Conservation (phyloP, 1,139 yeast genomes). For the Entelexis paramagnoliae region DNA sequence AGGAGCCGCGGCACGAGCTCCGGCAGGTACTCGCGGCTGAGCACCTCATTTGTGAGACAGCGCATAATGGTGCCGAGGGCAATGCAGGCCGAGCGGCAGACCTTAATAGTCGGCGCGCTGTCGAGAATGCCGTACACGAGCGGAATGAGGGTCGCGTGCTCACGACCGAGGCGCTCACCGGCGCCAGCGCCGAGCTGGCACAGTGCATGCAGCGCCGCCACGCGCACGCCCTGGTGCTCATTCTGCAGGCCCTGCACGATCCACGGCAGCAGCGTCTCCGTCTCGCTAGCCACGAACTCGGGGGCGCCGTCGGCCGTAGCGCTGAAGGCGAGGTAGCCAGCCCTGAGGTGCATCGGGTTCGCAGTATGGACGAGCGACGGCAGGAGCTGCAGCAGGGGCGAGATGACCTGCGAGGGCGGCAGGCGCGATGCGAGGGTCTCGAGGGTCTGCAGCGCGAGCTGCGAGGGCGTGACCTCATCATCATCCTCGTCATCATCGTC, state of each 20-base stretch:
- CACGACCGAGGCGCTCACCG: constrained; percentile 73
- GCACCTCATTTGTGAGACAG: constrained; percentile 77
- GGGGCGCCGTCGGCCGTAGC: constrained; percentile 90
- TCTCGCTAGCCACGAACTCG: constrained; percentile 70
- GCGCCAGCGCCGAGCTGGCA: constrained; percentile 71
- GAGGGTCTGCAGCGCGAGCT: constrained; percentile 70
- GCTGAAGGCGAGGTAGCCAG: constrained; percentile 72
- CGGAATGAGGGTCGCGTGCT: constrained; percentile 74
- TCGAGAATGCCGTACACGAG: constrained; percentile 80
- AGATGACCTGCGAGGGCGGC: constrained; percentile 86
- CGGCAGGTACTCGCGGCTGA: constrained; percentile 64
- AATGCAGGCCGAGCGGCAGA: constrained; percentile 81
- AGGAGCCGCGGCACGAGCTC: constrained; percentile 85
- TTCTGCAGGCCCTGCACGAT: constrained; percentile 72
- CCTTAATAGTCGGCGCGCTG: constrained; percentile 68
- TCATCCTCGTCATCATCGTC: constrained; percentile 59
- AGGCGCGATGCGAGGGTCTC: constrained; percentile 70
- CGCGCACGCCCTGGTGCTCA: constrained; percentile 62
- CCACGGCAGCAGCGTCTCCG: constrained; percentile 55
- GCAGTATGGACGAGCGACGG: constrained; percentile 53
- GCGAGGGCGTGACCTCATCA: constrained; percentile 61
- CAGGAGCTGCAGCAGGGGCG: constrained; percentile 63
- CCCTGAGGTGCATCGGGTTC: constrained; percentile 73
- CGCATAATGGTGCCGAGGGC: constrained; percentile 90
- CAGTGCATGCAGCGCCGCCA: constrained; percentile 77